These are phyloP conservation scores for Candida michaelii DNA, from an alignment of 805 yeast species.

Conservation along the genomic window DNA sequence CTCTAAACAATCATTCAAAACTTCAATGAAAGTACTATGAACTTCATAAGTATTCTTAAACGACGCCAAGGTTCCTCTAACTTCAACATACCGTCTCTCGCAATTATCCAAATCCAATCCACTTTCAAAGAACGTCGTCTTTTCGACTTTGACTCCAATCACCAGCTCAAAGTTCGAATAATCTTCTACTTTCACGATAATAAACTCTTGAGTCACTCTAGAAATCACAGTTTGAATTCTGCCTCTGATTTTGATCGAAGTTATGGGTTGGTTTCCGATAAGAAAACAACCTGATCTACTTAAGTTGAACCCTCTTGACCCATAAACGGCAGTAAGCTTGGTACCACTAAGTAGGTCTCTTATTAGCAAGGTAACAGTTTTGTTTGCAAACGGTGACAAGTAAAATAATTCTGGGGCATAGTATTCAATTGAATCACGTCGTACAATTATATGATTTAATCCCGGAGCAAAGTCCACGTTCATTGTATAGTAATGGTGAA, in stretches of 20 bases:
- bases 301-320: conserved; percentile 14
- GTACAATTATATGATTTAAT: conserved; percentile 31
- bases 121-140: conserved; percentile 11
- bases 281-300: conserved; percentile 7
- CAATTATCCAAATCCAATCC: conserved; percentile 18
- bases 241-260: conserved; percentile 25
- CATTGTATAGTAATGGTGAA: no score
- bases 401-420: conserved; percentile 39
- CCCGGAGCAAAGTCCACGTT: conserved; percentile 34
- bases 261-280: conserved; percentile 37
- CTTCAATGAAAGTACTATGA: conserved; percentile 10
- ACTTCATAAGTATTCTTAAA: conserved; percentile 13
- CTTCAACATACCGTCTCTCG: conserved; percentile 28
- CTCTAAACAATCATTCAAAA: conserved; percentile 12
- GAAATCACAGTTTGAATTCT: conserved; percentile 21
- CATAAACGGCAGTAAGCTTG: conserved; percentile 17
- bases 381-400: conserved; percentile 25
- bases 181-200: conserved; percentile 33
- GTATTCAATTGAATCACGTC: conserved; percentile 21
- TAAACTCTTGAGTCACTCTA: conserved; percentile 15
- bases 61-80: conserved; percentile 17
- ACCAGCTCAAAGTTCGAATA: conserved; percentile 30
- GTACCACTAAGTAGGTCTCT: conserved; percentile 20
- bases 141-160: conserved; percentile 22
- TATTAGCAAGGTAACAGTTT: conserved; percentile 26